Percentiles rank a stretch among this genome's conserved stretches.
These are phyloP conservation scores for Fusarium agapanthi DNA, from an alignment of 2,329 filamentous ascomycete species.

Conservation along the genomic window DNA sequence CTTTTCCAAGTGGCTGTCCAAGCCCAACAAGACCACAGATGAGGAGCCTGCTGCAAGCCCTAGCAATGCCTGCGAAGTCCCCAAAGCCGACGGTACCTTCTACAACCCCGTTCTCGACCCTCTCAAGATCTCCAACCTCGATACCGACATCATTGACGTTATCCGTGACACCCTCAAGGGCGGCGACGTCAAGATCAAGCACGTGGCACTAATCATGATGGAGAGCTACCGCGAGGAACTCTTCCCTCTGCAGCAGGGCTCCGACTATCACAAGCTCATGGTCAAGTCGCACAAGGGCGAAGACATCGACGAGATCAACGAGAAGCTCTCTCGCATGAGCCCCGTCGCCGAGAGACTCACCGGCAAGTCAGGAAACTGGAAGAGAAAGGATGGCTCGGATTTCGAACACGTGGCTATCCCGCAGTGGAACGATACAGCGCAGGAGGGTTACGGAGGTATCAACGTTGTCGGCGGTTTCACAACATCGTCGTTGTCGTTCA, in stretches of 20 bases:
- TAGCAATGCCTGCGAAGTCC: neutral
- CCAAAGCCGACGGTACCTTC: constrained; percentile 36
- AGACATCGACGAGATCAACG: constrained; percentile 36
- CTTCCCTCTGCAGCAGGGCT: constrained; percentile 54
- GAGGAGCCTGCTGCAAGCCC: neutral
- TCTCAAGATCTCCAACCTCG: constrained; percentile 52
- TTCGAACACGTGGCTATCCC: constrained; percentile 40
- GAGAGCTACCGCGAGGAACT: constrained; percentile 57
- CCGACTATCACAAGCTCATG: constrained; percentile 49
- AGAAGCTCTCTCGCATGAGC: constrained; percentile 33
- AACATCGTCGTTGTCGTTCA: constrained; percentile 54
- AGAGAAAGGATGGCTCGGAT: constrained; percentile 36
- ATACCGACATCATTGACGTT: constrained; percentile 43
- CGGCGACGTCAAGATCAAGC: constrained; percentile 51
- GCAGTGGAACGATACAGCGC: constrained; percentile 38
- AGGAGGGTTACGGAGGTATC: constrained; percentile 49
- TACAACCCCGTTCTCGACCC: constrained; percentile 53
- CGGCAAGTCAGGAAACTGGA: constrained; percentile 34
- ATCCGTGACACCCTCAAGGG: constrained; percentile 39
- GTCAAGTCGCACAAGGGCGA: constrained; percentile 44
- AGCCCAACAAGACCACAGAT: neutral
- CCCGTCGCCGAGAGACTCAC: constrained; percentile 35
- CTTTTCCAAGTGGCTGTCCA: constrained; percentile 43
- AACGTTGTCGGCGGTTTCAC: constrained; percentile 53
- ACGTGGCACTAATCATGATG: constrained; percentile 55